These are phyloP conservation scores for Serendipita sp. DNA, from an alignment of 768 basidiomycete species.

Conservation along the genomic window DNA sequence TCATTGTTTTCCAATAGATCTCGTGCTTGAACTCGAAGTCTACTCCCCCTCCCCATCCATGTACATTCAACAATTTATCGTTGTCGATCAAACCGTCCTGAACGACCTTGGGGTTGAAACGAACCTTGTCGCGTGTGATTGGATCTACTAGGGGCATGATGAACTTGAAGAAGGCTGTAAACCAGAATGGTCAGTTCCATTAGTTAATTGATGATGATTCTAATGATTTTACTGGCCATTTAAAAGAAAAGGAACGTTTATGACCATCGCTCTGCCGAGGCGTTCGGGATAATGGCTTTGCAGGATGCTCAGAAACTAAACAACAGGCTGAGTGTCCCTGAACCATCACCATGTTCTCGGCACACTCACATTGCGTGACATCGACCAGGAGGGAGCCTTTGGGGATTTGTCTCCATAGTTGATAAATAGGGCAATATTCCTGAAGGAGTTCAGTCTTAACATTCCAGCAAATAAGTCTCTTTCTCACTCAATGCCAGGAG, in stretches of 20 bases:
- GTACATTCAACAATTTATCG: conserved; percentile 49
- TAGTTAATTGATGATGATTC: too few species aligned
- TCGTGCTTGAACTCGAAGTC: conserved; percentile 60
- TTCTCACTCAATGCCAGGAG: conserved; percentile 57
- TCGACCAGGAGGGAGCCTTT: conserved; percentile 34
- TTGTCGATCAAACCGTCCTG: conserved; percentile 50
- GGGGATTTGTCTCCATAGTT: conserved; percentile 50
- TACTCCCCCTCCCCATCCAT: conserved; percentile 47
- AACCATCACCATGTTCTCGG: background rate
- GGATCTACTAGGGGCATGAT: conserved; percentile 75
- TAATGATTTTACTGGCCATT: background rate
- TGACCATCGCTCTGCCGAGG: conserved; percentile 52
- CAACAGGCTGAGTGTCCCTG: conserved; percentile 23
- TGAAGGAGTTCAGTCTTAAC: conserved; percentile 16
- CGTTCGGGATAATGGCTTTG: conserved; percentile 81
- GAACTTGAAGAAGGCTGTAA: conserved; percentile 53
- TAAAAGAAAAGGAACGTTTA: conserved; percentile 68
- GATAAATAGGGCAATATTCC: conserved; percentile 53
- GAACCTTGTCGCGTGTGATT: conserved; percentile 54
- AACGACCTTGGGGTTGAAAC: conserved; percentile 36
- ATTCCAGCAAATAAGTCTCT: background rate
- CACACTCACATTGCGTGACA: conserved; percentile 22
- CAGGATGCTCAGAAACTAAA: conserved; percentile 42
- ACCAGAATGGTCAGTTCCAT: too few species aligned
- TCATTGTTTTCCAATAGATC: conserved; percentile 55